Conservation (phyloP, 2,329 filamentous ascomycete species). For the Colletotrichum camelliae region DNA sequence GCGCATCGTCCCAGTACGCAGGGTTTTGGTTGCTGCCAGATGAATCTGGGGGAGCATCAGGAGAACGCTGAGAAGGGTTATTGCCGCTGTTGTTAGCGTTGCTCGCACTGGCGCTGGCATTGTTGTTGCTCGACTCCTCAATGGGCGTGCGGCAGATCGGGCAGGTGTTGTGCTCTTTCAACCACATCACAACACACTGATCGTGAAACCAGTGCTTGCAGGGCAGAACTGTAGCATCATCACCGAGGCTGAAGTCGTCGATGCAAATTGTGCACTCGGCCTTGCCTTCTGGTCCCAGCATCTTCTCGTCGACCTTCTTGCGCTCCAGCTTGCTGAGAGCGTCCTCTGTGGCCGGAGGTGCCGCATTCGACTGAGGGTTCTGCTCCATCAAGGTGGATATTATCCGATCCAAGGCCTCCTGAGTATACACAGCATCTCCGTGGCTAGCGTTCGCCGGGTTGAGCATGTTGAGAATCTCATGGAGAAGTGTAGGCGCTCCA, state of each 20-base stretch:
- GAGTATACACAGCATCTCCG: slow-evolving; percentile 87
- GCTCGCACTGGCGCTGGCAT: slow-evolving; percentile 10
- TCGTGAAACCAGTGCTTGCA: slow-evolving; percentile 96
- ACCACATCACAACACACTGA: slow-evolving; percentile 81
- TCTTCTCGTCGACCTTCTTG: slow-evolving; percentile 70
- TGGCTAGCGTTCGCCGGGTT: slow-evolving; percentile 57
- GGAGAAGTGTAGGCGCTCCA: slow-evolving; percentile 40
- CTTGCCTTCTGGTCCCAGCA: slow-evolving; percentile 70
- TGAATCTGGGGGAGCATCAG: background rate
- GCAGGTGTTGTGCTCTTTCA: slow-evolving; percentile 91
- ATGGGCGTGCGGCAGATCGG: slow-evolving; percentile 76
- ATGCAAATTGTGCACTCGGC: slow-evolving; percentile 96
- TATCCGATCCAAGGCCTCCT: slow-evolving; percentile 89
- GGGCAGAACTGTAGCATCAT: slow-evolving; percentile 78
- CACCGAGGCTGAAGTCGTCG: slow-evolving; percentile 76
- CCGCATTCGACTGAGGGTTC: slow-evolving; percentile 76
- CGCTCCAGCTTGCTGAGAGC: slow-evolving; percentile 78
- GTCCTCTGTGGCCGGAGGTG: slow-evolving; percentile 78
- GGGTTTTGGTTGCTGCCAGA: slow-evolving; percentile 1
- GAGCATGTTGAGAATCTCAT: slow-evolving; percentile 60
- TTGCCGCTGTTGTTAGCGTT: background rate
- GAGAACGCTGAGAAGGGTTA: background rate
- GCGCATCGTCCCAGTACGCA: background rate
- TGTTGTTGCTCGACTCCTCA: slow-evolving; percentile 40
- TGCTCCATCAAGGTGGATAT: slow-evolving; percentile 89